Conservation (phyloP, 306 rosid genomes). For the Malus sylvestris region DNA sequence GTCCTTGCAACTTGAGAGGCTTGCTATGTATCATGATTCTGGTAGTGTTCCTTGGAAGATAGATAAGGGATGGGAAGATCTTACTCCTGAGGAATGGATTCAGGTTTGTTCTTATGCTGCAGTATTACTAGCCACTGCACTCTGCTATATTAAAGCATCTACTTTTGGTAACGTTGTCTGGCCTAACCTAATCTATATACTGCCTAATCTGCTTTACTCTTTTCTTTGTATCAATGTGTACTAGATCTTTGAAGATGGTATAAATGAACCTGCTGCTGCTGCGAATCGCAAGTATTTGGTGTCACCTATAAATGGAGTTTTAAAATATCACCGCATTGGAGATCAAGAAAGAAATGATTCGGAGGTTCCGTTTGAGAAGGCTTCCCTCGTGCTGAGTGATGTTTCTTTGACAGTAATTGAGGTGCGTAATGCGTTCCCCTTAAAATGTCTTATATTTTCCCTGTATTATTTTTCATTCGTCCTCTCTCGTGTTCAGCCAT, state of each 20-base stretch:
- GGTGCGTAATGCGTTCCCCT: slow-evolving; percentile 35
- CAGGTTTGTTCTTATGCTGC: slow-evolving; percentile 55
- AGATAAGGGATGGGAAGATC: slow-evolving; percentile 80
- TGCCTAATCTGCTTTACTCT: slow-evolving; percentile 6
- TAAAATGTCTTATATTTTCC: neutral
- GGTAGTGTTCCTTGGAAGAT: slow-evolving; percentile 77
- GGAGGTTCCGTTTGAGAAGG: slow-evolving; percentile 82
- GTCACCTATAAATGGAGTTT: slow-evolving; percentile 77
- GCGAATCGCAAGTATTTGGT: slow-evolving; percentile 65
- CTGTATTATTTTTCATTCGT: neutral
- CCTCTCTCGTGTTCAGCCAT: neutral
- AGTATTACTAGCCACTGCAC: neutral
- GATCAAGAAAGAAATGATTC: slow-evolving; percentile 79
- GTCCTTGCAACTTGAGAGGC: slow-evolving; percentile 94
- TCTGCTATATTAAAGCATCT: neutral
- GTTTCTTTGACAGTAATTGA: slow-evolving; percentile 81
- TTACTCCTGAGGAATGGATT: slow-evolving; percentile 81
- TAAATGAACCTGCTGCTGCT: slow-evolving; percentile 64
- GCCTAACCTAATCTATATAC: neutral
- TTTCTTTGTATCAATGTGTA: slow-evolving; percentile 16
- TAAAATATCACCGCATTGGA: slow-evolving; percentile 95
- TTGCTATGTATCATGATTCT: slow-evolving; percentile 91
- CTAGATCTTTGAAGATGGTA: slow-evolving; percentile 96
- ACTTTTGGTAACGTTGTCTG: neutral
- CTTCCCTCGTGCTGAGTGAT: slow-evolving; percentile 68